These are phyloP conservation scores for Talaromyces nanjingensis DNA, from an alignment of 495 filamentous ascomycete species.

Conservation along the genomic window DNA sequence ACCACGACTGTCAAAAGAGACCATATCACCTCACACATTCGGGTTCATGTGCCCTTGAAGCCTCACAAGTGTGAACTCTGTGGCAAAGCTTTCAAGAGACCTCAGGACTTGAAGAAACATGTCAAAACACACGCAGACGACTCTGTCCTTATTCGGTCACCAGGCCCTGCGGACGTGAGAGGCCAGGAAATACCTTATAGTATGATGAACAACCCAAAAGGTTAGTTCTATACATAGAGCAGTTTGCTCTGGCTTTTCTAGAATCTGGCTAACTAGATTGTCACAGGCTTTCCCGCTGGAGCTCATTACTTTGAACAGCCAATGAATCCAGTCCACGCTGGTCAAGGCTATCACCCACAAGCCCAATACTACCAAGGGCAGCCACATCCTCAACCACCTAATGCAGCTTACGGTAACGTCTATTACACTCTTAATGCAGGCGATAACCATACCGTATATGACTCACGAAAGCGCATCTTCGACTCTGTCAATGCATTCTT, in stretches of 20 bases:
- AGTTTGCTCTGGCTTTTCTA: background rate
- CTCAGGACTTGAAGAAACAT: slow-evolving; percentile 98
- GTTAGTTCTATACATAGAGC: slow-evolving; percentile 12
- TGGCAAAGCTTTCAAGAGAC: slow-evolving; percentile 97
- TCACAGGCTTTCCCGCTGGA: slow-evolving; percentile 30
- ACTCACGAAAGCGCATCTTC: slow-evolving; percentile 71
- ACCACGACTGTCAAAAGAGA: slow-evolving; percentile 98
- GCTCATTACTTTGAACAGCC: slow-evolving; percentile 40
- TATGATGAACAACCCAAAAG: slow-evolving; percentile 25
- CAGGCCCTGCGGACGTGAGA: slow-evolving; percentile 55
- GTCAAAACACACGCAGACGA: slow-evolving; percentile 99
- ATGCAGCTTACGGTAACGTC: slow-evolving; percentile 60
- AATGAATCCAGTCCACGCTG: slow-evolving; percentile 29
- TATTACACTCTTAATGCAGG: slow-evolving; percentile 61
- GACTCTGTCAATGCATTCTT: slow-evolving; percentile 93
- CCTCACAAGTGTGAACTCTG: slow-evolving; percentile 99
- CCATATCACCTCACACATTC: slow-evolving; percentile 98
- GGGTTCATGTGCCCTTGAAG: slow-evolving; percentile 95
- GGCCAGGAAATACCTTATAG: slow-evolving; percentile 49
- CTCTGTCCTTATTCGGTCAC: slow-evolving; percentile 76
- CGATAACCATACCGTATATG: slow-evolving; percentile 44
- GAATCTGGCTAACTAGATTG: slow-evolving; percentile 1
- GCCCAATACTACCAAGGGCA: slow-evolving; percentile 56
- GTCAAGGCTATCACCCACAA: slow-evolving; percentile 37
- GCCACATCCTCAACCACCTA: slow-evolving; percentile 38